These are phyloP conservation scores for Crepidotus variabilis DNA, from an alignment of 768 basidiomycete genomes.

Conservation along the genomic window DNA sequence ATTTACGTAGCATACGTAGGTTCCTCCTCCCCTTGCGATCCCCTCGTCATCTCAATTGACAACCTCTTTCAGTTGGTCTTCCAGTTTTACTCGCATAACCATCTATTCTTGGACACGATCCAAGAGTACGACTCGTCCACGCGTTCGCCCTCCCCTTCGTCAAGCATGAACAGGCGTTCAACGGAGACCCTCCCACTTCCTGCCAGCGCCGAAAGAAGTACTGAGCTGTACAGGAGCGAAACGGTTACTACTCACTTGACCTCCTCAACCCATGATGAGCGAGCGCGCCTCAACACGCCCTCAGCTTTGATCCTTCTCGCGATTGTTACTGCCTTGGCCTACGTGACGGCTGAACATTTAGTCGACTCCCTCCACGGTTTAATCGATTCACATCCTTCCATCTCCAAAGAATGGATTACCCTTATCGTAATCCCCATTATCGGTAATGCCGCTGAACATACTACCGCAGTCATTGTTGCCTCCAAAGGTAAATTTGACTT, in stretches of 20 bases:
- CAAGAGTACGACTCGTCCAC: conserved; percentile 20
- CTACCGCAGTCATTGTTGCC: conserved; percentile 39
- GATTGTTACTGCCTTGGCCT: conserved; percentile 32
- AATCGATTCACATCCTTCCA: conserved; percentile 28
- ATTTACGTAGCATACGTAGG: conserved; percentile 31
- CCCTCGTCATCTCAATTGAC: conserved; percentile 1
- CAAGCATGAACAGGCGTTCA: conserved; percentile 11
- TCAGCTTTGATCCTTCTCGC: conserved; percentile 30
- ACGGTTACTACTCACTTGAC: not conserved
- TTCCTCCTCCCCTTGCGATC: not conserved
- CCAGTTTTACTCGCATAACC: conserved; percentile 51
- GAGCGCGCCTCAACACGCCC: conserved; percentile 30
- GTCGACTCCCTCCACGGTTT: conserved; percentile 39
- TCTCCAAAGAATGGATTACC: conserved; percentile 43
- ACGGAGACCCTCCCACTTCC: conserved; percentile 22
- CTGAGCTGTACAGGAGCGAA: not conserved
- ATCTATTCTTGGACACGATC: conserved; percentile 36
- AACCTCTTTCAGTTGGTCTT: conserved; percentile 36
- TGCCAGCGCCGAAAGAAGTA: conserved; percentile 4
- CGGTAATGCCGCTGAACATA: conserved; percentile 38
- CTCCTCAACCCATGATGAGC: conserved; percentile 14
- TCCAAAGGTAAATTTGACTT: conserved; percentile 39
- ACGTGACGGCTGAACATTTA: conserved; percentile 38
- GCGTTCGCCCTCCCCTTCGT: conserved; percentile 10
- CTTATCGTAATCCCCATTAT: conserved; percentile 41